Percentiles rank a stretch among this genome's conserved stretches.
Evolutionary conservation across 495 filamentous ascomycete genomes (phyloP).

Genomic region (Acidomyces sp.): DNA sequence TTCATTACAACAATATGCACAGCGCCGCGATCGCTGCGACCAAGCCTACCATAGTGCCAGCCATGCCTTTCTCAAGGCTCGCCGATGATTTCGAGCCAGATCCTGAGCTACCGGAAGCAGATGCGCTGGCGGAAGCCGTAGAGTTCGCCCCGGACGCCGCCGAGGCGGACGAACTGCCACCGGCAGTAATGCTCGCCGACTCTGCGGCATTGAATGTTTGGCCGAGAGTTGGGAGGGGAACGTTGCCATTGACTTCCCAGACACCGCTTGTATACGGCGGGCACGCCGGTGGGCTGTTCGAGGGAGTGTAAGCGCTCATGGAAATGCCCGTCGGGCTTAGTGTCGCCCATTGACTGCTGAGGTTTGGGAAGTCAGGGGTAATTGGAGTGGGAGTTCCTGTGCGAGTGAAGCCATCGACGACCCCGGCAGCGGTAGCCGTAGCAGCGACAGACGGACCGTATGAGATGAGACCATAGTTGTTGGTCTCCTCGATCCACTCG

Average conservation of each 20-base stretch:
- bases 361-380: constrained; percentile 62
- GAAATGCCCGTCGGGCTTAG: constrained; percentile 54
- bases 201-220: not conserved
- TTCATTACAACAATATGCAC: too few relatives aligned
- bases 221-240: constrained; percentile 55
- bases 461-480: constrained; percentile 71
- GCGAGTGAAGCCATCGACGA: constrained; percentile 48
- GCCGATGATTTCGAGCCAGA: too few relatives aligned
- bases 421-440: constrained; percentile 7
- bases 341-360: constrained; percentile 65
- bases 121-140: too few relatives aligned
- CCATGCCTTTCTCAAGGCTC: too few relatives aligned
- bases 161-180: too few relatives aligned
- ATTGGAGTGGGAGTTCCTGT: constrained; percentile 63
- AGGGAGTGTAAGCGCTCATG: constrained; percentile 48
- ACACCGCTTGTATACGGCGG: constrained; percentile 53
- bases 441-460: constrained; percentile 40
- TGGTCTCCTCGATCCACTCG: constrained; percentile 80
- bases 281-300: constrained; percentile 52
- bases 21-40: too few relatives aligned
- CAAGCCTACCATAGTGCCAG: too few relatives aligned
- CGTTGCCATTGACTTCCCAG: constrained; percentile 60
- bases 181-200: not conserved
- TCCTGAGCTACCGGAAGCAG: too few relatives aligned
- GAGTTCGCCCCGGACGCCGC: too few relatives aligned